Evolutionary conservation across 2,329 filamentous ascomycete species (phyloP), one percentile per base, ranked within the genome.

Genomic region (Fusarium humuli): DNA sequence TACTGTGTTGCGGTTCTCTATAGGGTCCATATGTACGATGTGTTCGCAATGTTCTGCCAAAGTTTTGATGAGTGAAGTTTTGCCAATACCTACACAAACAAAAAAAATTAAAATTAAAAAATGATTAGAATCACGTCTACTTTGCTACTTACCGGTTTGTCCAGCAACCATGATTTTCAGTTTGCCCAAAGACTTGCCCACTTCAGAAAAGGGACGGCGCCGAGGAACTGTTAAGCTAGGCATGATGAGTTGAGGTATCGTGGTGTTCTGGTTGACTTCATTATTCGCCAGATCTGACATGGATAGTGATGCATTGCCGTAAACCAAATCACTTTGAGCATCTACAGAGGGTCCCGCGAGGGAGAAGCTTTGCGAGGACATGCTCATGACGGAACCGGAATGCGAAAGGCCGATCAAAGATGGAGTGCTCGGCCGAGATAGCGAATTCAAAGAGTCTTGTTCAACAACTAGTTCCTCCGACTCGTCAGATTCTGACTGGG

Each of bases 181-280:
- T 73, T 93, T 91, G 2, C 95, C 95, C 78, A 98, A 87, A 34
- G 86, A 87, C 81, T 92, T 95, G 18, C 96, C 96, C 48, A 88
- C 87, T n/a, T 92, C 89, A 0, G 96, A 98, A 79, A 98, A 98
- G 0, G 94, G 94, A 54, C 94, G 87, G 52, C 96, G 90, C 65
- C 89, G 92, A 6, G 96, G 95, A 88, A 99, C 96, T 67, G 89
- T 90, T 75, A 99, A 91, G 76, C 94, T 97, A 7, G 96, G 96
- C 96, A 99, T 99, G 65, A 99, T 93, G n/a, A 99, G 86, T 79
- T 98, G 94, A 25, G 92, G 91, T 42, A 84, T 85, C 66, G 74
- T 50, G 46, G 74, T 53, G 47, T 65, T 46, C 52, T 74, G 61
- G 23, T 75, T 57, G 46, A 74, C 68, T 53, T 48, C 42, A 59